Evolutionary conservation across 371 early-diverging fungal species (phyloP).

Genomic region (Actinomortierella wolfii): DNA sequence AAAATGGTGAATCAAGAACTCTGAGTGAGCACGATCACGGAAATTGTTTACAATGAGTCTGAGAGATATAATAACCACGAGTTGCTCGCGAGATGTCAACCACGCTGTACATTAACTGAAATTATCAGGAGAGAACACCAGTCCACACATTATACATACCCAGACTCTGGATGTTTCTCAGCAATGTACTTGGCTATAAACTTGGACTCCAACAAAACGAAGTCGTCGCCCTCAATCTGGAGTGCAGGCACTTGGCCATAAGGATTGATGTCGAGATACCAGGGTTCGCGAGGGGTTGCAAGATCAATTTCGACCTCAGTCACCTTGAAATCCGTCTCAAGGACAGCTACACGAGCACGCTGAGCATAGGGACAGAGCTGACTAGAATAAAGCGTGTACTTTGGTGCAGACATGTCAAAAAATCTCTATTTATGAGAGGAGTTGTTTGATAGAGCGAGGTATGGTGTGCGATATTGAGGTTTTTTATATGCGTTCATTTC

Average conservation of each 20-base stretch:
- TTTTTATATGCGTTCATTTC: too few relatives aligned
- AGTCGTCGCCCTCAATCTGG: background rate
- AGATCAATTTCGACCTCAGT: background rate
- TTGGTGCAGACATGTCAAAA: slow-evolving; percentile 22
- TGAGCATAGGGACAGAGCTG: background rate
- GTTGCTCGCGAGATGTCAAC: too few relatives aligned
- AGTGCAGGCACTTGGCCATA: slow-evolving; percentile 1
- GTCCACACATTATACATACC: slow-evolving; percentile 27
- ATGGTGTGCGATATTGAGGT: too few relatives aligned
- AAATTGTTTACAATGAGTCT: too few relatives aligned
- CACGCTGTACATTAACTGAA: too few relatives aligned
- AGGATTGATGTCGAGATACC: slow-evolving; percentile 1
- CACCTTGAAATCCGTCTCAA: background rate
- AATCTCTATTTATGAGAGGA: too few relatives aligned
- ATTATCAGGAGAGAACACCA: too few relatives aligned
- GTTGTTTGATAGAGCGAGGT: too few relatives aligned
- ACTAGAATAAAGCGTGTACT: slow-evolving; percentile 7
- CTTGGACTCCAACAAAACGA: slow-evolving; percentile 24
- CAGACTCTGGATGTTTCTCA: slow-evolving; percentile 30
- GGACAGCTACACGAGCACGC: background rate
- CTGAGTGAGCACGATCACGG: slow-evolving; percentile 25
- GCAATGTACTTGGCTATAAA: slow-evolving; percentile 34
- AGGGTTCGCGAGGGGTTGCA: background rate
- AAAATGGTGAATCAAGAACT: slow-evolving; percentile 40
- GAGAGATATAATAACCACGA: too few relatives aligned